phyloP scores from a whole-genome alignment of 257 asterid genomes.

The Solanum dulcamara region DNA sequence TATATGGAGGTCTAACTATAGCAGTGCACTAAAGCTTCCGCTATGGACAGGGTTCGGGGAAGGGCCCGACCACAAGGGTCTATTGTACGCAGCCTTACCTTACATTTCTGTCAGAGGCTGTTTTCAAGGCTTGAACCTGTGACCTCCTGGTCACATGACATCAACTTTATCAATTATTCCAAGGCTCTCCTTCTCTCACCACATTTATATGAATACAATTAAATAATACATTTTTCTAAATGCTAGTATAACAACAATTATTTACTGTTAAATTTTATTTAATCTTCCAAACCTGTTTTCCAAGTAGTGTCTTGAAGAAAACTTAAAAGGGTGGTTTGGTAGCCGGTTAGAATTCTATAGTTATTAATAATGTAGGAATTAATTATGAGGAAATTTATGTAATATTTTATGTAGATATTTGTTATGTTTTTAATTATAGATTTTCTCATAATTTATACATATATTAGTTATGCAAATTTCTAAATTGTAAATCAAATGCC shows the following conservation, averaged over 20 bases:
- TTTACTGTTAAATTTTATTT: neutral
- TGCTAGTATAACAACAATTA: neutral
- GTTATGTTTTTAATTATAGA: neutral
- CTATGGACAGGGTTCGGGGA: no score
- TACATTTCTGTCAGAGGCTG: no score
- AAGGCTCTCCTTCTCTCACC: no score
- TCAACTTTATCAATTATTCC: no score
- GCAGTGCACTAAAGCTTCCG: no score
- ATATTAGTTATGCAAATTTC: neutral
- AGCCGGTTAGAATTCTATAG: neutral
- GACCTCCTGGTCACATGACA: no score
- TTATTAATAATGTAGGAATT: neutral
- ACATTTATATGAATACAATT: neutral
- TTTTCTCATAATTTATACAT: no score
- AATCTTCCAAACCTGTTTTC: neutral
- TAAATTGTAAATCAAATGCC: neutral
- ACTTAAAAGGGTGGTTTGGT: neutral
- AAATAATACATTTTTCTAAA: neutral
- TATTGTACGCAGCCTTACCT: no score
- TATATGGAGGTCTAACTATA: neutral
- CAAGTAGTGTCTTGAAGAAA: neutral
- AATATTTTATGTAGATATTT: neutral
- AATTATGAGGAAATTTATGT: neutral
- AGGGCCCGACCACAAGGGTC: no score
- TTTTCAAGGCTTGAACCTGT: no score